These are phyloP conservation scores for Pythium aquatile DNA, from an alignment of 352 stramenopile species.

Conservation along the genomic window DNA sequence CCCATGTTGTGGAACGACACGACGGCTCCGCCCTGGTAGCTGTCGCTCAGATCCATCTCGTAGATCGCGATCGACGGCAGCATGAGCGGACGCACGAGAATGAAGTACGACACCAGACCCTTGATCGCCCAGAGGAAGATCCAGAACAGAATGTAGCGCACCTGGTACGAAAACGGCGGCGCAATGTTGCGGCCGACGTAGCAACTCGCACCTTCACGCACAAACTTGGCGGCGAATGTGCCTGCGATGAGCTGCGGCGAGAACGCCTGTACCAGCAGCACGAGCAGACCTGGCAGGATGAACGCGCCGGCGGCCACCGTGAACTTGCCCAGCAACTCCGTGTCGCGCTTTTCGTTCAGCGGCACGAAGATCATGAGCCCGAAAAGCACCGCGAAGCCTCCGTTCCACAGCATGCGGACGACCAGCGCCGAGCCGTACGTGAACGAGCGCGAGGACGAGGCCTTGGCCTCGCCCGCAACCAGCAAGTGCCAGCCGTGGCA, in stretches of 20 bases:
- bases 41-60: slow-evolving; percentile 33
- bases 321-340: slow-evolving; percentile 25
- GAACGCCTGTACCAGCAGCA: slow-evolving; percentile 32
- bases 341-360: slow-evolving; percentile 26
- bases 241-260: slow-evolving; percentile 33
- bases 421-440: slow-evolving; percentile 39
- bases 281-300: slow-evolving; percentile 27
- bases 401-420: slow-evolving; percentile 40
- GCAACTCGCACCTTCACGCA: slow-evolving; percentile 40
- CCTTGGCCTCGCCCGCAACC: slow-evolving; percentile 23
- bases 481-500: slow-evolving; percentile 42
- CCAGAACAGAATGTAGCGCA: slow-evolving; percentile 41
- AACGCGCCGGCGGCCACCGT: slow-evolving; percentile 19
- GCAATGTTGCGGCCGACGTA: slow-evolving; percentile 45
- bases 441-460: slow-evolving; percentile 38
- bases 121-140: slow-evolving; percentile 37
- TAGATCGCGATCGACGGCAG: slow-evolving; percentile 41
- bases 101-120: slow-evolving; percentile 40
- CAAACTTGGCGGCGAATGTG: slow-evolving; percentile 40
- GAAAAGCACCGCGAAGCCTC: slow-evolving; percentile 35
- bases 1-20: slow-evolving; percentile 46
- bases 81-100: slow-evolving; percentile 41
- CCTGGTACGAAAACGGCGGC: slow-evolving; percentile 33
- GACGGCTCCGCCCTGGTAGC: slow-evolving; percentile 31
- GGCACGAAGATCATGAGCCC: slow-evolving; percentile 39